Base-by-base conservation (phyloP, 768 basidiomycete species). In the Russula olivacea region DNA sequence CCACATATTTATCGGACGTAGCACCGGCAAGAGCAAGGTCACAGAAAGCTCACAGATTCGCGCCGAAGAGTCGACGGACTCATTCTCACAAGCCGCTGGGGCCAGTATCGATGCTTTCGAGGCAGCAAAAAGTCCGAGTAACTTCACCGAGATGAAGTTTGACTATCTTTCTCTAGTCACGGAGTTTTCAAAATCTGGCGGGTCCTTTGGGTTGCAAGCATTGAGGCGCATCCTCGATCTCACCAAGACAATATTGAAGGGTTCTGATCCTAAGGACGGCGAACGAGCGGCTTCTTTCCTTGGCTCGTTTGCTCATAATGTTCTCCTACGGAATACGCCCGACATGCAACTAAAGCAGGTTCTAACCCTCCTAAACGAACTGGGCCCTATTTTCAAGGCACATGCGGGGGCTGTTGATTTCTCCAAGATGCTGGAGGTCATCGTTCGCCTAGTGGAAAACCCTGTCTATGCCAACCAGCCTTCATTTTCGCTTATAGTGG, bases 111-210 rank as follows among this genome's bases (percentile, higher is more conserved):
- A 78, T 21, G 69, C 73, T 19, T 70, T 77, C 34, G 77, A 77
- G 53, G 80, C 79, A 51, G 76, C 80, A 10, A 78, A 78, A 63
- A 67, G 75, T 5, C 77, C 84, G 1, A 84, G 84, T 68, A 81
- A 88, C 69, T 69, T 82, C 8, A 72, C 74, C 23, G 72, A 75
- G 9, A 87, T 91, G 83, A 78, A 85, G 23, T 69, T 84, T 52
- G 87, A 90, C 66, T 90, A 83, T 71, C 76, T 91, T 6, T 75
- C 75, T 4, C 72, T 87, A 23, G 77, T 87, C 5, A 71, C 76
- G 21, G 77, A 76, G 4, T 84, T 82, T 66, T 76, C 78, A 19
- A 72, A 71, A 28, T 76, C 78, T 19, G 86, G 86, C 7, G 86
- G 85, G 0, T 63, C 69, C 17, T 72, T 79, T 28, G 68, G 81